Conservation (phyloP, 768 basidiomycete species). For the Trametes elegans region DNA sequence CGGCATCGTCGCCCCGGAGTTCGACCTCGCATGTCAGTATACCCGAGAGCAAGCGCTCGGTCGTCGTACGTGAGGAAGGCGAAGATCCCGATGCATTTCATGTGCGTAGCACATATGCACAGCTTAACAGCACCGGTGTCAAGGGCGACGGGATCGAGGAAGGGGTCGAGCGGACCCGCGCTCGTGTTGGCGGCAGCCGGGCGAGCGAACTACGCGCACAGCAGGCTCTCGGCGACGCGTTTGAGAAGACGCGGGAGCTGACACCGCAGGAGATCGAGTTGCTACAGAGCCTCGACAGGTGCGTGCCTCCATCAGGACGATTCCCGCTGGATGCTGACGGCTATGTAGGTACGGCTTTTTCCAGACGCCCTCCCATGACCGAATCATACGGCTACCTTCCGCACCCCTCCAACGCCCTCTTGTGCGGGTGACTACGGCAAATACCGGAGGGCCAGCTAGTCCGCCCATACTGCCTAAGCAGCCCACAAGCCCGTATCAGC, state of each 20-base stretch:
- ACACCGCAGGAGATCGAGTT: constrained; percentile 71
- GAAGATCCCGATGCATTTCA: constrained; percentile 83
- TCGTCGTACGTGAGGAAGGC: constrained; percentile 65
- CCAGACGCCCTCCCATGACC: constrained; percentile 74
- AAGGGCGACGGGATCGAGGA: constrained; percentile 94
- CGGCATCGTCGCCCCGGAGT: constrained; percentile 32
- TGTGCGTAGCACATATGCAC: constrained; percentile 84
- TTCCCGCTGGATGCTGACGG: not conserved
- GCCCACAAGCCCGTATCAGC: constrained; percentile 41
- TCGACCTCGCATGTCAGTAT: constrained; percentile 35
- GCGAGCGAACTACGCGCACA: constrained; percentile 59
- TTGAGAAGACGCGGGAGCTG: constrained; percentile 65
- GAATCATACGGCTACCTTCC: constrained; percentile 69
- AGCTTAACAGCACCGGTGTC: constrained; percentile 87
- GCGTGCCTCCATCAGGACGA: constrained; percentile 33
- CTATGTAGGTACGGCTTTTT: constrained; percentile 87
- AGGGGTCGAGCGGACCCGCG: constrained; percentile 90
- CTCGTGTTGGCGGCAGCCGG: constrained; percentile 54
- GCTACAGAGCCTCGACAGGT: constrained; percentile 85
- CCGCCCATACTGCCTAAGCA: constrained; percentile 46
- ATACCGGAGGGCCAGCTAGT: constrained; percentile 42
- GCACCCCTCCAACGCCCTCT: constrained; percentile 62
- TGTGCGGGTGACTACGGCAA: constrained; percentile 34
- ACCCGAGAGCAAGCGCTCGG: constrained; percentile 52
- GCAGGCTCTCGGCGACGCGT: constrained; percentile 51